A percentile compares a stretch with the other conserved stretches of the same genome.
Conservation (phyloP, 805 yeast species). For the Metschnikowia similis region DNA sequence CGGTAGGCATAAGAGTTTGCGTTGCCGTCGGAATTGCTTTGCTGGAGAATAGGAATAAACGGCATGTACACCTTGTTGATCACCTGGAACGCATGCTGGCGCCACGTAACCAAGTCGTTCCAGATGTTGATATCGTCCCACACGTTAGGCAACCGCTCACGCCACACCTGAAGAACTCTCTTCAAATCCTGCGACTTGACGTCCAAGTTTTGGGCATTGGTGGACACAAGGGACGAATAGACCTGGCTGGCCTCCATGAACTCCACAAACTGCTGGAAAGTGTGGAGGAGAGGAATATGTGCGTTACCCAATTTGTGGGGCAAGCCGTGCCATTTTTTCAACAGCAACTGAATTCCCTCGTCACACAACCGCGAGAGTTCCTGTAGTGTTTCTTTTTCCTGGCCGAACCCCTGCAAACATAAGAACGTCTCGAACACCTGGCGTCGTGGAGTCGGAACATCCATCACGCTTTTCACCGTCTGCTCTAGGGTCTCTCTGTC, state of each 20-base stretch:
- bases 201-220: conserved; percentile 89
- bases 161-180: conserved; percentile 94
- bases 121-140: conserved; percentile 98
- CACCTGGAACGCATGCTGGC: conserved; percentile 96
- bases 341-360: conserved; percentile 90
- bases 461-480: conserved; percentile 94
- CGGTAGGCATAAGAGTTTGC: conserved; percentile 93
- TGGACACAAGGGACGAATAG: conserved; percentile 78
- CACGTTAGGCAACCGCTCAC: conserved; percentile 90
- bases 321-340: conserved; percentile 88
- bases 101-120: conserved; percentile 98
- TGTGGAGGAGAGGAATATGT: conserved; percentile 84
- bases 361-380: conserved; percentile 85
- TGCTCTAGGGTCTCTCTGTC: conserved; percentile 93
- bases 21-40: conserved; percentile 57
- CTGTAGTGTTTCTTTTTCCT: conserved; percentile 78
- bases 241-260: conserved; percentile 96
- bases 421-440: conserved; percentile 94
- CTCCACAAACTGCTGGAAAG: conserved; percentile 96
- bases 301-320: conserved; percentile 77
- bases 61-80: conserved; percentile 94
- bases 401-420: conserved; percentile 89
- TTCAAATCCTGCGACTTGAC: conserved; percentile 91
- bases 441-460: conserved; percentile 95
- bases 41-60: conserved; percentile 79